Base-by-base conservation (phyloP, 2,329 filamentous ascomycete species). In the Huntiella savannae region DNA sequence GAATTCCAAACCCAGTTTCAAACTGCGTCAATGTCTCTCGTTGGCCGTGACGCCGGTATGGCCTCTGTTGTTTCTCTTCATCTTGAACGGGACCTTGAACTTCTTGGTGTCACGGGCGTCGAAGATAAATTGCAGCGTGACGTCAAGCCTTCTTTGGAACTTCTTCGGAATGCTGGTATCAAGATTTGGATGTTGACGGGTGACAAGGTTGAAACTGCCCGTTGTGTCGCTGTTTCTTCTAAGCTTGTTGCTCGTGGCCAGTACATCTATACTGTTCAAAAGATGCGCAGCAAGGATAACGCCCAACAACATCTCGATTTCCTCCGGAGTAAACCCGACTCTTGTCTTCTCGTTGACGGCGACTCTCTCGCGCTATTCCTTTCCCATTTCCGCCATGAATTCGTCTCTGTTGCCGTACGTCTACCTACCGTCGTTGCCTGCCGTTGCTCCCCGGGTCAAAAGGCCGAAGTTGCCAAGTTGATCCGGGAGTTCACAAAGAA, bases 181-280 rank as follows among this genome's bases (percentile, higher is more conserved):
- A 96, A 96, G 62, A 96, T 98, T 43, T 98, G 91, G 91, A 98
- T 98, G 91, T 69, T 98, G 59, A 98, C 91, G 0, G 91, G 91
- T 40, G 91, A 98, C 68, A 98, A 98, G 63, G 84, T 98, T 2
- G 91, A 98, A 63, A 98, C 91, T 11, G 91, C 91, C 12, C 79
- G 91, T 33, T 98, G 91, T 61, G 88, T 98, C 10, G 92, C 91
- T 2, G 82, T 98, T 38, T 92, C 82, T 57, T 87, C 88, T 28
- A 95, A 95, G 60, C 72, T 98, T 5, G 91, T 98, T 11, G 81
- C 86, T 3, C 72, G 91, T 51, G 88, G 88, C 1, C 92, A 98
- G 62, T 91, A 88, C 59, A 94, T 98, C 52, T 86, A 96, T 62
- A 95, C 88, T 0, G 81, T 98, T 38, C 73, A 82, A 36, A 87